Base-by-base conservation (phyloP, 148 eudicot species). In the Chenopodium formosanum region DNA sequence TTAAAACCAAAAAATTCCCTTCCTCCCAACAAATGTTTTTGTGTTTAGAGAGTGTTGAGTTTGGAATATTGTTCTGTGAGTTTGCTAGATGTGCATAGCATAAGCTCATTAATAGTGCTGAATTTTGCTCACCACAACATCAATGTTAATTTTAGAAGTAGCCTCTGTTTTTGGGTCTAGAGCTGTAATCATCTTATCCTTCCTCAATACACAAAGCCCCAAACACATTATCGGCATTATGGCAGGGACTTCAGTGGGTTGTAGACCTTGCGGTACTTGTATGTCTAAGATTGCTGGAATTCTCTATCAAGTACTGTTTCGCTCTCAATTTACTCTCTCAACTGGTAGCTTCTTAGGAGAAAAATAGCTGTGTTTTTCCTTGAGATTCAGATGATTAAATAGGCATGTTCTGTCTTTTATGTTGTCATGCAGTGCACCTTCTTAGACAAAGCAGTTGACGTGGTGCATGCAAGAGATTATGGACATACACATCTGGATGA, bases 401-500 rank as follows among this genome's bases (percentile, higher is more conserved):
- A 6, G 68, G 11, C 70, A 37, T 79, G 23, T 32, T 37, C 25
- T 8, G 19, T 44, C 34, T 31, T 73, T 52, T 70, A 12, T 86
- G 62, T 31, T 66, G 32, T 22, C 34, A 31, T 82, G 81, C 84
- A 95, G 98, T 89, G 94, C 89, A 95, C 97, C 60, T 95, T 82
- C 84, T 87, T 95, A 29, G 92, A 87, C 60, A 76, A 90, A 75
- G 64, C 83, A 60, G 84, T 84, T 82, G 74, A 92, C 34, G 96
- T 91, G 81, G 94, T 91, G 83, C 89, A 92, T 84, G 97, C 98
- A 70, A 90, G 97, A 87, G 93, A 93, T 1, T 92, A 85, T 89
- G 98, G 98, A 37, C 98, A 95, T 81, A 93, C 87, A 70, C 98
- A 95, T 84, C 86, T 95, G 78, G 84, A 91, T 63, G 98, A 95